Base-by-base conservation (phyloP, 495 filamentous ascomycete genomes). In the Xylaria longipes region DNA sequence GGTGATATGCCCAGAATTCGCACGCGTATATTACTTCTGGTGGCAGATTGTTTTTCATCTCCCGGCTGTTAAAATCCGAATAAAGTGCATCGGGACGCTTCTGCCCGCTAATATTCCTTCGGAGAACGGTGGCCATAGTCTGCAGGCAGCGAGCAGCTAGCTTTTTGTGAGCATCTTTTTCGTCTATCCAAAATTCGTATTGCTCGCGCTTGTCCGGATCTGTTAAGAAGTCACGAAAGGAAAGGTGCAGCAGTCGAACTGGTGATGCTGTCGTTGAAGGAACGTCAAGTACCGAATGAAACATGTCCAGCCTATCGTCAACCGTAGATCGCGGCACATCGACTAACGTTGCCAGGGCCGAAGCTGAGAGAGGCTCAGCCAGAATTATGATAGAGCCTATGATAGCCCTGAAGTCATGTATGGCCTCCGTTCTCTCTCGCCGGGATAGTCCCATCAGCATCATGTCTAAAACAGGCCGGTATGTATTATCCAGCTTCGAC, bases 1-100 rank as follows among this genome's bases (percentile, higher is more conserved):
- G 86, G 78, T 90, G 84, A 66, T 82, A 46, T 56, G 83, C 77
- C 87, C 82, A 89, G 70, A 84, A 84, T 20, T 75, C 77, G 76
- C 84, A 87, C 33, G 81, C 73, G 67, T 87, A 84, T 70, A 77
- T 74, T n/a, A 82, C 35, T 48, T 79, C 77, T 33, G 75, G 9
- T 63, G 76, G 72, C 25, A 87, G 62, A 68, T 65, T 64, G 0
- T 79, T 22, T 58, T 83, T 76, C 25, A 11, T 58, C 15, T 67
- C 81, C 78, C 43, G 76, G 72, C 29, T n/a, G n/a, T n/a, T n/a
- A n/a, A n/a, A n/a, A n/a, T n/a, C n/a, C n/a, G n/a, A n/a, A n/a
- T n/a, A n/a, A n/a, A n/a, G n/a, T n/a, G n/a, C n/a, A n/a, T n/a
- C n/a, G n/a, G n/a, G n/a, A n/a, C 68, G 65, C 70, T 43, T 37